Evolutionary conservation across 345 rosid species (phyloP), one percentile per base, ranked within the genome.

Genomic region (Citrus maxima): DNA sequence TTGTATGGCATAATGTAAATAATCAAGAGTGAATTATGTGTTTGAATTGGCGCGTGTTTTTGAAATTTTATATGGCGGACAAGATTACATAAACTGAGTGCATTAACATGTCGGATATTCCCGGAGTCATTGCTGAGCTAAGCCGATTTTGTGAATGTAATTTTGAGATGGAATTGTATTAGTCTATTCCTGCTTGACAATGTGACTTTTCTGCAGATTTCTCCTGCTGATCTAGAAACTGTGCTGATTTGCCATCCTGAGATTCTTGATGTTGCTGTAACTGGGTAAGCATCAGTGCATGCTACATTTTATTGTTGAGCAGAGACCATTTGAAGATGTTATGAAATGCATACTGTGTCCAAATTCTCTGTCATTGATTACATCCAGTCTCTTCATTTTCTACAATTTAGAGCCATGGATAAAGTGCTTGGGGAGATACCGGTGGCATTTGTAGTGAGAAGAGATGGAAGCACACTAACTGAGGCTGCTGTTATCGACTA

Each of bases 211-310:
- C 51, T 77, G 75, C 91, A 93, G 98, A 90, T 95, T 62, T 88
- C 98, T 64, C 98, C 98, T 73, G 98, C 95, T 82, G 98, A 93
- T 87, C 85, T 95, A 49, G 98, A 93, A 80, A 88, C 93, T 69
- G 83, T 89, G 38, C 77, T 93, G 81, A 86, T 90, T 67, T 77
- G 88, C 70, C 95, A 95, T 84, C 97, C 95, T 4, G 88, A 88
- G 71, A 87, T 95, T 66, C 79, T 87, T 5, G 98, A 95, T 77
- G 95, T 85, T 60, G 97, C 94, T 55, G 93, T 93, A 60, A 88
- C 90, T 76, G 88, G 83, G 95, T 93, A 85, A 85, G 95, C 78
- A 0, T 2, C 22, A 55, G 16, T 60, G 14, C 46, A 46, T 10
- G 7, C 25, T 21, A 37, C 28, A 75, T 35, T 76, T 38, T 40